Conservation (phyloP, 129 eudicot genomes). For the Dittrichia graveolens region DNA sequence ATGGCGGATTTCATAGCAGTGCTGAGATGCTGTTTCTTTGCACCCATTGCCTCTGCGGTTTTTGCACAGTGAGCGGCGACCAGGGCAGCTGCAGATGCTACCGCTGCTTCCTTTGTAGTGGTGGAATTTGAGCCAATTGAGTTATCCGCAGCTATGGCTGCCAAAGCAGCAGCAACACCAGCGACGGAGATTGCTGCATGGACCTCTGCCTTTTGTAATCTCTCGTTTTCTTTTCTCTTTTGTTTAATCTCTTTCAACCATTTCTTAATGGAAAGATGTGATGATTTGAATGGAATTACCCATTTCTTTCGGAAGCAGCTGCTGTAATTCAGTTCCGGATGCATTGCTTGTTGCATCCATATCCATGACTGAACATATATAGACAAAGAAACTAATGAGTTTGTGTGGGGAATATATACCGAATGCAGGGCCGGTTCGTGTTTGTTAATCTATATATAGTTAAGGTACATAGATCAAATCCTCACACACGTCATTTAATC, state of each 20-base stretch:
- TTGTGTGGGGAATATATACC: background rate
- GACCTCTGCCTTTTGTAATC: conserved; percentile 84
- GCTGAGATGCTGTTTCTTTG: conserved; percentile 71
- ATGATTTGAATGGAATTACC: conserved; percentile 63
- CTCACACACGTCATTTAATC: too few species aligned
- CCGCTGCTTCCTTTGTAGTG: conserved; percentile 56
- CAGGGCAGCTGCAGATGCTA: conserved; percentile 82
- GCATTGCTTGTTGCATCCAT: conserved; percentile 99
- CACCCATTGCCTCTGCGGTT: conserved; percentile 85
- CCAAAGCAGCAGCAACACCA: conserved; percentile 91
- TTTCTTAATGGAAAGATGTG: conserved; percentile 65
- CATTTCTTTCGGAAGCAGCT: conserved; percentile 74
- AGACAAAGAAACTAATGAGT: background rate
- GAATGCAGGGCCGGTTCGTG: background rate
- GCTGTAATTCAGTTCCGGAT: conserved; percentile 86
- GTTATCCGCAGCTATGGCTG: conserved; percentile 82
- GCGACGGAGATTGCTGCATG: conserved; percentile 93
- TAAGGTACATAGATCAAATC: background rate
- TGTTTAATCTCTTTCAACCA: conserved; percentile 86
- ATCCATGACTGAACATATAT: conserved; percentile 81
- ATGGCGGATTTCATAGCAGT: conserved; percentile 72
- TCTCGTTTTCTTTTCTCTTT: conserved; percentile 73
- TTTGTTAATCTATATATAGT: background rate
- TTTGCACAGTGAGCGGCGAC: conserved; percentile 95
- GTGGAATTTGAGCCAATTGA: conserved; percentile 32